Base-by-base conservation (phyloP, 257 asterid species). In the Salvia rosmarinus region DNA sequence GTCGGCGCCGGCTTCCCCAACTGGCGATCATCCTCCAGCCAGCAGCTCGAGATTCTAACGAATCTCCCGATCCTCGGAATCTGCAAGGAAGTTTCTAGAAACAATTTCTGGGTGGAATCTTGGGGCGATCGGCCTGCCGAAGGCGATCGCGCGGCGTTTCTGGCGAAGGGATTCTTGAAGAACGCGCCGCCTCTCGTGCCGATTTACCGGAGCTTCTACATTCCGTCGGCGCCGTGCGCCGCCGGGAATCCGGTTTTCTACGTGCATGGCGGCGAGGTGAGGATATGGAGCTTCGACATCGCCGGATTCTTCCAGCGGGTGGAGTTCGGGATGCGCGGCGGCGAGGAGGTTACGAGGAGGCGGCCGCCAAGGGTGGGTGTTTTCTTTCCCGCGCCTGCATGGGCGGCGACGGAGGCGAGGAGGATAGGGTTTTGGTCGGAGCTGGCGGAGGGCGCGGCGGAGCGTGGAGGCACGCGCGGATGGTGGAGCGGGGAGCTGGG, bases 391-490 rank as follows among this genome's bases (percentile, higher is more conserved):
- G 82, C 85, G n/a, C 98, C 98, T 20, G 83, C 96, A 2, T 93
- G 98, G 97, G 96, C 96, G n/a, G 98, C 98, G 17, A 93, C 82
- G 62, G 90, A 83, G 82, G 90, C 88, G 4, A 67, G 96, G 72
- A 72, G 78, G 79, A 78, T 93, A 2, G 95, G 85, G 72, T 81
- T 93, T 40, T 93, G 98, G 98, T 67, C 97, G 68, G 88, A 71
- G 73, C 19, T 68, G 46, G 68, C 34, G 74, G 83, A 70, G 67
- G 86, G 68, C 78, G 65, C 28, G 72, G 83, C 70, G 67, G 87
- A 69, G 79, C 66, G 80, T 52, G 72, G 5, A 2, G 75, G 14
- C 2, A 39, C 66, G 17, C 56, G 79, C 0, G 60, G 84, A 64
- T 87, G 94, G 95, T 86, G 95, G 95, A 72, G 82, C 56, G 93